Conservation (phyloP, 768 basidiomycete species). For the Tulasnella sp. region DNA sequence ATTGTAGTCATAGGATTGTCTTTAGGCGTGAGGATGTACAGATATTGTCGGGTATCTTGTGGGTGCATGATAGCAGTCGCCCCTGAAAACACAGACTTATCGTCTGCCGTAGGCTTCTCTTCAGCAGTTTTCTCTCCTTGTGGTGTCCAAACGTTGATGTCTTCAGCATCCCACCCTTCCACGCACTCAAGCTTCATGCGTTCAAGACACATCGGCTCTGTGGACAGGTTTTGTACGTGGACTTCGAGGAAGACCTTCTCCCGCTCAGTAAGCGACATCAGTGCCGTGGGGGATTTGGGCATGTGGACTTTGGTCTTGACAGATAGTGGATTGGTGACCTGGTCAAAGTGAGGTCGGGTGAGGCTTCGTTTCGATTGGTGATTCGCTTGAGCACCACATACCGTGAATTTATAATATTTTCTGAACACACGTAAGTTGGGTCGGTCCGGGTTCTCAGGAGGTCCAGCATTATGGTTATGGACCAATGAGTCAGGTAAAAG, state of each 20-base stretch:
- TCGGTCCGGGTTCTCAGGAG: constrained; percentile 43
- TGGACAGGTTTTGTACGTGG: constrained; percentile 81
- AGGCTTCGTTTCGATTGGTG: not conserved
- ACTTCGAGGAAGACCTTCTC: constrained; percentile 86
- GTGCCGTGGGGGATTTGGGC: constrained; percentile 60
- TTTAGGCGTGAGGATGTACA: constrained; percentile 63
- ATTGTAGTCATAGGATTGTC: constrained; percentile 26
- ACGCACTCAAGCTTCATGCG: constrained; percentile 69
- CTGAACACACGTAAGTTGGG: constrained; percentile 58
- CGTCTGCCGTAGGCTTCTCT: not conserved
- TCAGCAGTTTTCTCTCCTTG: constrained; percentile 11
- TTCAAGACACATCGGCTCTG: constrained; percentile 66
- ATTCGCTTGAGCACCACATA: constrained; percentile 32
- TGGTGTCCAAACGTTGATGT: constrained; percentile 37
- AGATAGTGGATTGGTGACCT: constrained; percentile 91
- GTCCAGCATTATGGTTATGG: constrained; percentile 28
- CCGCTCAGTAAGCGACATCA: constrained; percentile 51
- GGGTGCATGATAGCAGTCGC: constrained; percentile 66
- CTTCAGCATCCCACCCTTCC: constrained; percentile 51
- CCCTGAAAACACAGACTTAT: constrained; percentile 41
- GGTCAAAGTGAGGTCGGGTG: constrained; percentile 3
- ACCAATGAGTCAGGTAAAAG: constrained; percentile 38
- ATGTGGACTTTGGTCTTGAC: constrained; percentile 91
- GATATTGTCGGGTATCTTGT: constrained; percentile 76
- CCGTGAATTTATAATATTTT: constrained; percentile 87